These are phyloP conservation scores for Aureobasidium melanogenum DNA, from an alignment of 2,329 filamentous ascomycete genomes.

Conservation along the genomic window DNA sequence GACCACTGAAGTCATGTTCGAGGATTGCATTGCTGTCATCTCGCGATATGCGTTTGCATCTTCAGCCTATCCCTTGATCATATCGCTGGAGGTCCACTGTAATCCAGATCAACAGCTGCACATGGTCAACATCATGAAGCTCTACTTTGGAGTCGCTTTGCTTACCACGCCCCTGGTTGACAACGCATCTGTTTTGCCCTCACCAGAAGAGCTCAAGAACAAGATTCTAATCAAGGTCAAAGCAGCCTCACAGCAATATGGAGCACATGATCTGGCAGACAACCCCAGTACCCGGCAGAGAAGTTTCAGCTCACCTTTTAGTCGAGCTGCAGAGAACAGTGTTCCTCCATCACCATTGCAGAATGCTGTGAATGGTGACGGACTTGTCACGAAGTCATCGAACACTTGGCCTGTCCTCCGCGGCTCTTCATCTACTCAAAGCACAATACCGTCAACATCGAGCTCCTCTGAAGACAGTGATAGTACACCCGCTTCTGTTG, in stretches of 20 bases:
- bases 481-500: constrained; percentile 46
- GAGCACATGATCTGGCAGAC: constrained; percentile 11
- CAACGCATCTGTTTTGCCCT: constrained; percentile 62
- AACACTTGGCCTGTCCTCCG: constrained; percentile 42
- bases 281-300: constrained; percentile 37
- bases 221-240: constrained; percentile 94
- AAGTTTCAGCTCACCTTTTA: constrained; percentile 71
- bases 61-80: constrained; percentile 81
- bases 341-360: constrained; percentile 32
- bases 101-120: constrained; percentile 68
- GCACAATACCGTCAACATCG: constrained; percentile 46
- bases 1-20: constrained; percentile 81
- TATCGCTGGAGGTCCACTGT: constrained; percentile 95
- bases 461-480: constrained; percentile 74
- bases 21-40: constrained; percentile 85
- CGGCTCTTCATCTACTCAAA: constrained; percentile 48
- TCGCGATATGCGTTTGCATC: constrained; percentile 88
- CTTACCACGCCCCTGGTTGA: constrained; percentile 66
- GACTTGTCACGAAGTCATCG: constrained; percentile 17
- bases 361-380: not conserved
- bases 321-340: constrained; percentile 49
- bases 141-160: constrained; percentile 71
- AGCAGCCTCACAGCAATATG: constrained; percentile 51
- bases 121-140: constrained; percentile 86
- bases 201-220: constrained; percentile 74